phyloP scores from a whole-genome alignment of 164 flowering plant species.

The Cinnamomum chago region DNA sequence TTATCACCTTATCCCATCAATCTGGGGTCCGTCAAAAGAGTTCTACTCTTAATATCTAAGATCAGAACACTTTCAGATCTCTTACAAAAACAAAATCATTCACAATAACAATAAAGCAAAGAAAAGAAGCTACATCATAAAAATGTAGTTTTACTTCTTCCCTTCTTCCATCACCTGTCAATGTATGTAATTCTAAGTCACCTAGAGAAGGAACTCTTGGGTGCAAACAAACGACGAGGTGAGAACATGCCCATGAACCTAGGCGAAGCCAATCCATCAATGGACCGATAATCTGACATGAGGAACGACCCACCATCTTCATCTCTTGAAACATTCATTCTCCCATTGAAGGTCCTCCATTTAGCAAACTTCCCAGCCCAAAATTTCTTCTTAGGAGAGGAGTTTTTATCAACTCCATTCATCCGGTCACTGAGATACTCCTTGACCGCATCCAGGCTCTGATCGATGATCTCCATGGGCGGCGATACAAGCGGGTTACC shows the following conservation, averaged over 20 bases:
- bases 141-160: too few species aligned
- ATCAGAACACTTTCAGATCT: too few species aligned
- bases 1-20: too few species aligned
- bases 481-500: conserved; percentile 87
- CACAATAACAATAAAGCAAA: too few species aligned
- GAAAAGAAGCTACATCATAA: too few species aligned
- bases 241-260: conserved; percentile 59
- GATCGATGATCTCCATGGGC: conserved; percentile 60
- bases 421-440: conserved; percentile 60
- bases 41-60: too few species aligned
- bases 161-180: too few species aligned
- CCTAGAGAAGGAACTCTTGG: conserved; percentile 13
- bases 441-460: conserved; percentile 49
- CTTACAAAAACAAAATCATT: too few species aligned
- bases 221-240: conserved; percentile 63
- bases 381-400: conserved; percentile 34
- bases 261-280: conserved; percentile 62
- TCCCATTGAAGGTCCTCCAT: conserved; percentile 53
- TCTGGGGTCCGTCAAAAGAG: too few species aligned
- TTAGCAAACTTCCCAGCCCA: conserved; percentile 61
- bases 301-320: conserved; percentile 24
- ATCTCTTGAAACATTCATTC: conserved; percentile 21
- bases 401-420: conserved; percentile 25
- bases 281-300: conserved; percentile 41
- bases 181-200: not conserved